phyloP scores from a whole-genome alignment of 2,329 filamentous ascomycete species.

The Exophiala spinifera region DNA sequence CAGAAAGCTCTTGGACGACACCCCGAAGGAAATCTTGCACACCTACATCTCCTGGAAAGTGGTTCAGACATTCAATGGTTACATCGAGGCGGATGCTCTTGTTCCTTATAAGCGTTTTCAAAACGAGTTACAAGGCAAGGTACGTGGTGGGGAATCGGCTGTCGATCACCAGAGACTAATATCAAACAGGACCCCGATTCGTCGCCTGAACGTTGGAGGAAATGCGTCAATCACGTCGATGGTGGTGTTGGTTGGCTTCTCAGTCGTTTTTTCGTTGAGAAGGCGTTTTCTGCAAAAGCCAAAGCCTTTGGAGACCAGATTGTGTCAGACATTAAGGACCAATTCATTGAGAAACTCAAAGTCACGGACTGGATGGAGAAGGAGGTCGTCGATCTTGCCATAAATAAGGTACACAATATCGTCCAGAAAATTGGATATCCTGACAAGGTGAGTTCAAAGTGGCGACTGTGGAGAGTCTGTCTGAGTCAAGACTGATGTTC shows the following conservation, averaged over 20 bases:
- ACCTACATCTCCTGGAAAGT: conserved; percentile 65
- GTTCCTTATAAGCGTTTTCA: conserved; percentile 59
- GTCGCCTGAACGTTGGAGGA: conserved; percentile 63
- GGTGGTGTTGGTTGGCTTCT: conserved; percentile 63
- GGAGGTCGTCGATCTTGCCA: conserved; percentile 57
- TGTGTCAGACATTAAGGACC: conserved; percentile 66
- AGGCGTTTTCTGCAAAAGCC: conserved; percentile 60
- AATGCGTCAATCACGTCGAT: conserved; percentile 59
- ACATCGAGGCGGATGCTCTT: conserved; percentile 59
- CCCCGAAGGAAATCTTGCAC: conserved; percentile 55
- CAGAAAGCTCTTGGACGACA: conserved; percentile 53
- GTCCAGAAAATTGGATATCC: conserved; percentile 67
- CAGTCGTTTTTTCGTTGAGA: conserved; percentile 68
- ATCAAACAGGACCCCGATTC: conserved; percentile 52
- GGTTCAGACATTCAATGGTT: conserved; percentile 52
- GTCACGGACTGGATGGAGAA: conserved; percentile 63
- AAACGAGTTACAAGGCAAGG: conserved; percentile 59
- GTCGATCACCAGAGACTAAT: background rate
- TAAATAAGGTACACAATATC: conserved; percentile 65
- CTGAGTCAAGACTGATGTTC: background rate
- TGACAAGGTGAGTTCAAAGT: conserved; percentile 36
- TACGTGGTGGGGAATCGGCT: background rate
- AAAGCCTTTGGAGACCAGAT: conserved; percentile 67
- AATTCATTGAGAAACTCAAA: conserved; percentile 61
- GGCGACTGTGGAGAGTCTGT: too few relatives aligned